A percentile compares a stretch with the other conserved stretches of the same genome.
Evolutionary conservation across 768 basidiomycete genomes (phyloP).

Genomic region (Trametes cubensis): DNA sequence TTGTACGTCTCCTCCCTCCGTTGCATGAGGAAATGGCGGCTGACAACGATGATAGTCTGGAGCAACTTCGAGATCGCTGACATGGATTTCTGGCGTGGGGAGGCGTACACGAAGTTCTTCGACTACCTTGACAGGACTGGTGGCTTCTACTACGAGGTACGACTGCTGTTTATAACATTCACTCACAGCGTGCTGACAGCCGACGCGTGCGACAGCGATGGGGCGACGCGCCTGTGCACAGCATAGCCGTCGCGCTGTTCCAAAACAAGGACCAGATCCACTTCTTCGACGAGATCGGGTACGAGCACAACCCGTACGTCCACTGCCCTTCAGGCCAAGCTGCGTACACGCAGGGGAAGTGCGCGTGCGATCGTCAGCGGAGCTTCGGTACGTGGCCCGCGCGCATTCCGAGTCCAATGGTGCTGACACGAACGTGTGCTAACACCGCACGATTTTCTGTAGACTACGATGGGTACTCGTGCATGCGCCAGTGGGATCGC

Average conservation of each 20-base stretch:
- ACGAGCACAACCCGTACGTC: conserved; percentile 55
- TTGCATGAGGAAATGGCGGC: not conserved
- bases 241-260: conserved; percentile 53
- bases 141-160: conserved; percentile 92
- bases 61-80: conserved; percentile 81
- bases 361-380: conserved; percentile 49
- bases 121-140: conserved; percentile 78
- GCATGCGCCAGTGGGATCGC: conserved; percentile 56
- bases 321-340: conserved; percentile 47
- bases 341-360: conserved; percentile 45
- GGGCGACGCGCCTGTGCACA: conserved; percentile 53
- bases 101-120: conserved; percentile 85
- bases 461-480: conserved; percentile 64
- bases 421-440: not conserved
- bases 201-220: conserved; percentile 31
- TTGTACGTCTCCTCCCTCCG: conserved; percentile 43
- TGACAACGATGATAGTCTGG: conserved; percentile 46
- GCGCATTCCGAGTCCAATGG: not conserved
- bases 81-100: conserved; percentile 85
- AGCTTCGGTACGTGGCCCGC: conserved; percentile 69
- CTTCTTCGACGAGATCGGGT: conserved; percentile 78
- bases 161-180: not conserved
- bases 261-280: conserved; percentile 60
- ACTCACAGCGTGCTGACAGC: not conserved
- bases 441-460: not conserved